Evolutionary conservation across 2,329 filamentous ascomycete species (phyloP).

Genomic region (Fusarium sp.): DNA sequence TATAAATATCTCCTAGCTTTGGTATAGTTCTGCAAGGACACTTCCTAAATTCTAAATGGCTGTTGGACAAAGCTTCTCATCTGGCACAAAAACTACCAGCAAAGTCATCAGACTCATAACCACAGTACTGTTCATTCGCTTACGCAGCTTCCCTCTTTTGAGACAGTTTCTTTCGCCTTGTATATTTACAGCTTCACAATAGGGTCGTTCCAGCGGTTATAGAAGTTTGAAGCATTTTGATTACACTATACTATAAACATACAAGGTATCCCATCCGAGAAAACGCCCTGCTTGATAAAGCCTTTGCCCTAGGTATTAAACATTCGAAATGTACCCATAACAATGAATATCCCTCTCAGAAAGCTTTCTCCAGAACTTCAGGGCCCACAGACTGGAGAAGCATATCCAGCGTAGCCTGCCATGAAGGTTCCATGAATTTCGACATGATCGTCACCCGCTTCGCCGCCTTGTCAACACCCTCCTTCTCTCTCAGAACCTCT

Average conservation of each 20-base stretch:
- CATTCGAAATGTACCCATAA: neutral
- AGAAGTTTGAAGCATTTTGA: neutral
- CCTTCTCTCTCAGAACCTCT: neutral
- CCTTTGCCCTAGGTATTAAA: neutral
- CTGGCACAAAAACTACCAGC: accelerated
- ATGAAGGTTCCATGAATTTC: neutral
- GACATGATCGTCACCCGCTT: neutral
- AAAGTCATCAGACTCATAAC: too few species aligned
- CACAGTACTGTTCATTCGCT: accelerated
- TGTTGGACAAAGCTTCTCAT: neutral
- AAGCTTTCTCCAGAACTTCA: neutral
- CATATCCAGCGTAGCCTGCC: neutral
- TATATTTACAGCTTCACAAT: neutral
- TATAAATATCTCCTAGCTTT: accelerated
- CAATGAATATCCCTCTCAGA: neutral
- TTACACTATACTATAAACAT: neutral
- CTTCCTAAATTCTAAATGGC: accelerated
- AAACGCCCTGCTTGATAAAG: neutral
- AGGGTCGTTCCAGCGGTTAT: too few species aligned
- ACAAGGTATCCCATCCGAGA: neutral
- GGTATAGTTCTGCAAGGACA: neutral
- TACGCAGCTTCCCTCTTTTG: too few species aligned
- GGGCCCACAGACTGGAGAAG: neutral
- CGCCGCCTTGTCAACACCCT: neutral
- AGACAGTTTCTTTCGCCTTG: accelerated